Base-by-base conservation (phyloP, 2,329 filamentous ascomycete species). In the Sclerotinia glacialis region DNA sequence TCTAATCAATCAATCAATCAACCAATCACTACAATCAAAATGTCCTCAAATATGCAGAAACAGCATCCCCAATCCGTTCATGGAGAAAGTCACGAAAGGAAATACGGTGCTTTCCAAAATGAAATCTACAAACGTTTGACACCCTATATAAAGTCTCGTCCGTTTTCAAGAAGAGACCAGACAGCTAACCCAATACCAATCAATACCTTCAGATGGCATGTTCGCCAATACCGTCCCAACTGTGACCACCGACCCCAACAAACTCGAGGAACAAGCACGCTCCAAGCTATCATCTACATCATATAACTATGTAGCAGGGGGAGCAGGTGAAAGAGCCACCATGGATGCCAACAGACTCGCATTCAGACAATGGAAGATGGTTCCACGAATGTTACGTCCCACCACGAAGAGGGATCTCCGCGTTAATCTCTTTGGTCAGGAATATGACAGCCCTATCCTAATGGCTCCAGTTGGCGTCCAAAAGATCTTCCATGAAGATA, bases 401-500 rank as follows among this genome's bases (percentile, higher is more conserved):
- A 31, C 64, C 26, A 49, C 60, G 40, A 58, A 62, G 16, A 44
- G 64, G 34, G 64, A 66, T 52, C 49, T 67, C 18, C 31, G 60
- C 16, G 31, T 84, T 4, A 78, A 82, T 53, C 73, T 88, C 0
- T 86, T 88, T 69, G 83, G 82, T 0, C 76, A 79, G 37, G 78
- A 74, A 40, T 83, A 83, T 65, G 77, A 69, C 21, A 69, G 59
- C 40, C 87, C 87, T 0, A 70, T 90, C 0, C 74, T 90, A 2
- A 83, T 89, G 73, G 89, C 88, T 0, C 89, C 89, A 0, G 81
- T 92, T 1, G 89, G 90, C 0, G 87, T 91, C 0, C 88, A 92
- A 72, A 79, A 80, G 2, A 86, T 90, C 42, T 87, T 89, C 73
- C 88, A 93, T 71, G 74, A 79, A 0, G 86, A 90, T 70, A 85